Percentiles rank a stretch among this genome's conserved stretches.
These are phyloP conservation scores for Wallacemonas collosoma DNA, from an alignment of 208 protist genomes.

Conservation along the genomic window DNA sequence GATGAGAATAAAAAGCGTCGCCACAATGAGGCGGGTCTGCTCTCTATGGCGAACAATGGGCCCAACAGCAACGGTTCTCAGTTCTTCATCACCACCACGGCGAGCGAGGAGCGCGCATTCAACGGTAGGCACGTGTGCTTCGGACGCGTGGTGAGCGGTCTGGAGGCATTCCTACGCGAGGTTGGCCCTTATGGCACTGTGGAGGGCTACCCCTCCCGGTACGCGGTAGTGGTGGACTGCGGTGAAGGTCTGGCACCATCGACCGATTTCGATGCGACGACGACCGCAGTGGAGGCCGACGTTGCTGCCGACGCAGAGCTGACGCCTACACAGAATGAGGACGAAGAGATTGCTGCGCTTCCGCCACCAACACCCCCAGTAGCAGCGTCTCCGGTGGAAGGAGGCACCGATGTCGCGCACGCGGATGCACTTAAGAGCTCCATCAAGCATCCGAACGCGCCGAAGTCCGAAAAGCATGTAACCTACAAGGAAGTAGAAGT, in stretches of 20 bases:
- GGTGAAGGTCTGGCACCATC: slow-evolving; percentile 40
- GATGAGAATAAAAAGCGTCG: slow-evolving; percentile 95
- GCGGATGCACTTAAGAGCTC: slow-evolving; percentile 19
- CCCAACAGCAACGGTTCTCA: slow-evolving; percentile 93
- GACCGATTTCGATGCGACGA: slow-evolving; percentile 3
- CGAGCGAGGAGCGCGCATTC: slow-evolving; percentile 53
- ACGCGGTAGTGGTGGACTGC: slow-evolving; percentile 77
- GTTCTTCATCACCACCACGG: slow-evolving; percentile 93
- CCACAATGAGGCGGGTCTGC: slow-evolving; percentile 75
- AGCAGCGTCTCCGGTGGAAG: neutral
- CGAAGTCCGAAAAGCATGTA: slow-evolving; percentile 32
- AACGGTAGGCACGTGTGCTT: slow-evolving; percentile 77
- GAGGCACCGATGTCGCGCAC: neutral
- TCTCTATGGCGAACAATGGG: slow-evolving; percentile 93
- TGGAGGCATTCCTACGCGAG: slow-evolving; percentile 58
- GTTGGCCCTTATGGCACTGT: slow-evolving; percentile 67
- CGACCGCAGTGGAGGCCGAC: neutral
- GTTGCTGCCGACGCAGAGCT: neutral
- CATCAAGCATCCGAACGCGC: slow-evolving; percentile 19
- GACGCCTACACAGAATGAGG: no score
- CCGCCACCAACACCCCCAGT: neutral
- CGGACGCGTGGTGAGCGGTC: slow-evolving; percentile 50
- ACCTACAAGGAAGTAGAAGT: slow-evolving; percentile 28
- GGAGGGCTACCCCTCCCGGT: slow-evolving; percentile 69
- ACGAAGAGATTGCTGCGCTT: neutral